Conservation (phyloP, 1,284 basidiomycete genomes). For the Irpex lacteus region DNA sequence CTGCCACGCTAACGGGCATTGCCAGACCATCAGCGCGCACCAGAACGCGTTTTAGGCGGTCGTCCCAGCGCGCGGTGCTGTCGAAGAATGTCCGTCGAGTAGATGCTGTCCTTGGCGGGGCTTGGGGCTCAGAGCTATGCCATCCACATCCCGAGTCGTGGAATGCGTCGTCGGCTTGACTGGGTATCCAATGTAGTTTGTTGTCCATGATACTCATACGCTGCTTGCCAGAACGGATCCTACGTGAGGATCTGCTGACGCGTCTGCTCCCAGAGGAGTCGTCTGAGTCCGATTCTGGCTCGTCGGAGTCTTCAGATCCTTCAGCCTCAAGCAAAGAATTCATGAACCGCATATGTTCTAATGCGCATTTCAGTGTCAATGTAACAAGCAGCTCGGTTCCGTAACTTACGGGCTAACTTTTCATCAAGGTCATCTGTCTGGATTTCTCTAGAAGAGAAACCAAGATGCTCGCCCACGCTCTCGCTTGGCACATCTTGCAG, state of each 20-base stretch:
- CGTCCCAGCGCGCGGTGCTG: constrained; percentile 42
- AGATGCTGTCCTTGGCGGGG: constrained; percentile 9
- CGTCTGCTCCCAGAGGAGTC: constrained; percentile 35
- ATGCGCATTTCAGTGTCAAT: not conserved
- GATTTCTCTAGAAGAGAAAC: constrained; percentile 45
- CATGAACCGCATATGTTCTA: constrained; percentile 63
- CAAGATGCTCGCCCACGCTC: constrained; percentile 61
- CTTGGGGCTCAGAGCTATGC: constrained; percentile 18
- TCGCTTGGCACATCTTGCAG: constrained; percentile 83
- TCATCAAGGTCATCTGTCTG: constrained; percentile 62
- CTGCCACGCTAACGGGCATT: constrained; percentile 13
- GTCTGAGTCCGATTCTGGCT: constrained; percentile 51
- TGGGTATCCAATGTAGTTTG: constrained; percentile 42
- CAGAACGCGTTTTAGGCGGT: constrained; percentile 18
- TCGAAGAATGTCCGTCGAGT: constrained; percentile 57
- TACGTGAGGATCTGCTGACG: constrained; percentile 23
- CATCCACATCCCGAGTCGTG: constrained; percentile 24
- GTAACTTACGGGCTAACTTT: constrained; percentile 60
- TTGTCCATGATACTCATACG: constrained; percentile 70
- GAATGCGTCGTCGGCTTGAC: constrained; percentile 26
- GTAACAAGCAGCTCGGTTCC: not conserved
- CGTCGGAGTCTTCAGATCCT: constrained; percentile 39
- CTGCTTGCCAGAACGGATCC: constrained; percentile 33
- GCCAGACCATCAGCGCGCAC: constrained; percentile 11
- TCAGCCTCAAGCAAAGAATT: constrained; percentile 58